phyloP scores from a whole-genome alignment of 1,284 basidiomycete genomes.

The Pascua guehoae region DNA sequence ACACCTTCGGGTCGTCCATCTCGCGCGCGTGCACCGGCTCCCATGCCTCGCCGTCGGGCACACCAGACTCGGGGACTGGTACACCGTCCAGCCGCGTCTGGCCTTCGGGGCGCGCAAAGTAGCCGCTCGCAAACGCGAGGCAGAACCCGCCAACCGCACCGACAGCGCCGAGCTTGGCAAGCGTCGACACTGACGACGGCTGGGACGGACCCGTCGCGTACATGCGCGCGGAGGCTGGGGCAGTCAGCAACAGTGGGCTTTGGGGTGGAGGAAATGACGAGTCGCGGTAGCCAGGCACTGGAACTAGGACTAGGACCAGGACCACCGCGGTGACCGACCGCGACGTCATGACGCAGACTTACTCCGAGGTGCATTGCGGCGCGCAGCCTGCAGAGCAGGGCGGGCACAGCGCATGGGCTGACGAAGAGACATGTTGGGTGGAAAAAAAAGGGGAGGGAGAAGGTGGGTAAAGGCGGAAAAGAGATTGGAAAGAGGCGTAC shows the following conservation, averaged over 20 bases:
- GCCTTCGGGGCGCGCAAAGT: conserved; percentile 2
- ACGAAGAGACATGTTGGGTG: conserved; percentile 5
- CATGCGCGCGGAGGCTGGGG: conserved; percentile 2
- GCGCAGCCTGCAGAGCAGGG: conserved; percentile 4
- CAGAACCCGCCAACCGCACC: conserved; percentile 13
- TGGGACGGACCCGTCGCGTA: conserved; percentile 4
- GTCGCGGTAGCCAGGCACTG: neutral
- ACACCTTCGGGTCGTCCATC: conserved; percentile 45
- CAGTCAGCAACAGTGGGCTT: neutral
- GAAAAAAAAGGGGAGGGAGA: neutral
- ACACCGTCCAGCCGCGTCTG: conserved; percentile 26
- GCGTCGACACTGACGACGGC: neutral
- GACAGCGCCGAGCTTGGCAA: conserved; percentile 5
- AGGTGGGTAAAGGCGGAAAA: neutral
- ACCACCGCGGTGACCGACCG: neutral
- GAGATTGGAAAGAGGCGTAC: no score
- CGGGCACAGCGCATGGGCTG: conserved; percentile 10
- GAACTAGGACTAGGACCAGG: neutral
- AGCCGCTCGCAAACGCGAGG: conserved; percentile 7
- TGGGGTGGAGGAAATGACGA: neutral
- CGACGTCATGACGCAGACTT: neutral
- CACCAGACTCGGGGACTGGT: conserved; percentile 22
- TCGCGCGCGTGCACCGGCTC: conserved; percentile 39
- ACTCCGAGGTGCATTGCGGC: conserved; percentile 5
- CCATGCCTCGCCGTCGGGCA: conserved; percentile 37